Evolutionary conservation across 2,329 filamentous ascomycete species (phyloP).

Genomic region (Akanthomyces muscarius): DNA sequence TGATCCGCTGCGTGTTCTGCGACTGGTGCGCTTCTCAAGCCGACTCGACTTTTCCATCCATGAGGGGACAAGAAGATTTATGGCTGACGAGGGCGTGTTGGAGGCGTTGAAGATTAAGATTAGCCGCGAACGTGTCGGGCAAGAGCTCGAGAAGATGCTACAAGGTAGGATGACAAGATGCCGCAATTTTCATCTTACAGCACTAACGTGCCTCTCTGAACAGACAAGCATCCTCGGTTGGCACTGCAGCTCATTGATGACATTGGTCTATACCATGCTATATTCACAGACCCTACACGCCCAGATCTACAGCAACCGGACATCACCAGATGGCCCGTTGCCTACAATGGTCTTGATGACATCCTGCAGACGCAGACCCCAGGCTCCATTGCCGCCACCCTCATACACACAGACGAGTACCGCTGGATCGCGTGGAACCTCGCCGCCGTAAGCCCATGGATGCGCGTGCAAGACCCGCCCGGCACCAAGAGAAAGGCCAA

Average conservation of each 20-base stretch:
- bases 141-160: slow-evolving; percentile 89
- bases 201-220: background rate
- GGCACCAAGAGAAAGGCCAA: slow-evolving; percentile 44
- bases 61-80: slow-evolving; percentile 60
- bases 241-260: slow-evolving; percentile 63
- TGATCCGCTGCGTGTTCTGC: slow-evolving; percentile 81
- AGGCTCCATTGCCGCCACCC: slow-evolving; percentile 46
- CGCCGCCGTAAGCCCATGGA: slow-evolving; percentile 71
- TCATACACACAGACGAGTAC: slow-evolving; percentile 62
- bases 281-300: slow-evolving; percentile 67
- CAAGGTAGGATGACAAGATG: slow-evolving; percentile 46
- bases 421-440: slow-evolving; percentile 74
- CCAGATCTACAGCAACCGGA: slow-evolving; percentile 51
- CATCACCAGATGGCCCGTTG: slow-evolving; percentile 55
- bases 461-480: slow-evolving; percentile 43
- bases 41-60: slow-evolving; percentile 78
- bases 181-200: too few relatives aligned
- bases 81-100: slow-evolving; percentile 76
- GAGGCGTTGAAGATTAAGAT: slow-evolving; percentile 81
- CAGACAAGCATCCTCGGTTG: slow-evolving; percentile 55
- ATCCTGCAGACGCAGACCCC: slow-evolving; percentile 43
- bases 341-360: slow-evolving; percentile 60
- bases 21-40: slow-evolving; percentile 86
- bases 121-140: slow-evolving; percentile 81
- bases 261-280: slow-evolving; percentile 64